These are phyloP conservation scores for Pseudogymnoascus sp. DNA, from an alignment of 2,329 filamentous ascomycete genomes.

Conservation along the genomic window DNA sequence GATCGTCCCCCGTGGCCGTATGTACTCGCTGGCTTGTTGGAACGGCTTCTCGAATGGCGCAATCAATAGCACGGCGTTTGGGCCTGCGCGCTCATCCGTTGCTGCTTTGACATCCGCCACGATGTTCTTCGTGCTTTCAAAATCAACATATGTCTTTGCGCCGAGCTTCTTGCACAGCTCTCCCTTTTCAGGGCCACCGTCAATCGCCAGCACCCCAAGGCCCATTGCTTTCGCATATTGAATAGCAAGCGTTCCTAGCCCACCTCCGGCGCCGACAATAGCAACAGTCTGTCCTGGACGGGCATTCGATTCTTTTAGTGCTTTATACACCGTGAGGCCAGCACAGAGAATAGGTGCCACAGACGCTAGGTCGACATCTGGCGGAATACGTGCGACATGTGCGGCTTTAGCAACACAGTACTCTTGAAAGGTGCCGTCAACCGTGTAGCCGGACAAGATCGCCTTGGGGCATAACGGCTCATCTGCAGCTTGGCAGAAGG, in stretches of 20 bases:
- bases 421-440: slow-evolving; percentile 89
- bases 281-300: slow-evolving; percentile 70
- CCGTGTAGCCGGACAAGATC: slow-evolving; percentile 78
- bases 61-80: slow-evolving; percentile 78
- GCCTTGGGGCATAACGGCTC: slow-evolving; percentile 75
- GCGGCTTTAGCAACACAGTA: slow-evolving; percentile 82
- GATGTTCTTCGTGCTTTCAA: slow-evolving; percentile 64
- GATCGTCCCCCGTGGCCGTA: slow-evolving; percentile 72
- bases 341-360: slow-evolving; percentile 76
- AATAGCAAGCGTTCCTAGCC: slow-evolving; percentile 68
- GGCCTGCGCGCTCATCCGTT: slow-evolving; percentile 72
- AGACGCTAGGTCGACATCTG: slow-evolving; percentile 66
- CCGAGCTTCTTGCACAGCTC: slow-evolving; percentile 63
- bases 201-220: slow-evolving; percentile 70
- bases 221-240: slow-evolving; percentile 94
- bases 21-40: slow-evolving; percentile 79
- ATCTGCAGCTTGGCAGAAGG: slow-evolving; percentile 72
- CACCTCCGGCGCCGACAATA: slow-evolving; percentile 79
- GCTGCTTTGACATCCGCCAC: slow-evolving; percentile 77
- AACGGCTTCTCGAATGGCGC: slow-evolving; percentile 87
- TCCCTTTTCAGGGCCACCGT: slow-evolving; percentile 73
- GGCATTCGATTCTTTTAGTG: slow-evolving; percentile 73
- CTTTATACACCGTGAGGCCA: slow-evolving; percentile 84
- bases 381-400: slow-evolving; percentile 74
- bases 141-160: slow-evolving; percentile 70